Percentiles rank a stretch among this genome's conserved stretches.
phyloP scores from a whole-genome alignment of 140 eudicot species.

The Erigeron philadelphicus region DNA sequence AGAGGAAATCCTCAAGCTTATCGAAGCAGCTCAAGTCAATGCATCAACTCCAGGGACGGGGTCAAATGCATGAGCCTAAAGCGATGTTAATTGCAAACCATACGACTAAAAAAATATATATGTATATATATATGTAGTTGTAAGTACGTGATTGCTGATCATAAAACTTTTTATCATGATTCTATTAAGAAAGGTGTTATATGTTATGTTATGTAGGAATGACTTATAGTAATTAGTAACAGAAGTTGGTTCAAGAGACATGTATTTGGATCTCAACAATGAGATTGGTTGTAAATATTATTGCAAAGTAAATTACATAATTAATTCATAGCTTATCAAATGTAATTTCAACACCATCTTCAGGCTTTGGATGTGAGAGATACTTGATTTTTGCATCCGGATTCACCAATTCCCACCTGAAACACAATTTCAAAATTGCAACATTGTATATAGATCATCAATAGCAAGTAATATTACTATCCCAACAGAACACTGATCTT shows the following conservation, averaged over 20 bases:
- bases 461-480: background rate
- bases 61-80: background rate
- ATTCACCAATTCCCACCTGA: constrained; percentile 48
- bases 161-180: no score
- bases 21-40: constrained; percentile 35
- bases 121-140: no score
- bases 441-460: background rate
- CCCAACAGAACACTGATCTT: background rate
- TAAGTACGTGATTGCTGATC: no score
- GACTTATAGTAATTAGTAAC: no score
- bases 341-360: constrained; percentile 40
- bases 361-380: constrained; percentile 51
- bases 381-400: constrained; percentile 34
- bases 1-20: constrained; percentile 49
- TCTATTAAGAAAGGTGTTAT: no score
- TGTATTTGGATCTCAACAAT: no score
- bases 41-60: constrained; percentile 27
- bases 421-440: background rate
- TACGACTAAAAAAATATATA: background rate
- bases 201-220: no score
- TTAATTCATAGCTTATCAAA: constrained; percentile 22
- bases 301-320: background rate
- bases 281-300: no score
- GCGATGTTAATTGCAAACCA: background rate
- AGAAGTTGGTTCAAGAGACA: no score